phyloP scores from a whole-genome alignment of 2,329 filamentous ascomycete genomes.

The Ilyonectria destructans region DNA sequence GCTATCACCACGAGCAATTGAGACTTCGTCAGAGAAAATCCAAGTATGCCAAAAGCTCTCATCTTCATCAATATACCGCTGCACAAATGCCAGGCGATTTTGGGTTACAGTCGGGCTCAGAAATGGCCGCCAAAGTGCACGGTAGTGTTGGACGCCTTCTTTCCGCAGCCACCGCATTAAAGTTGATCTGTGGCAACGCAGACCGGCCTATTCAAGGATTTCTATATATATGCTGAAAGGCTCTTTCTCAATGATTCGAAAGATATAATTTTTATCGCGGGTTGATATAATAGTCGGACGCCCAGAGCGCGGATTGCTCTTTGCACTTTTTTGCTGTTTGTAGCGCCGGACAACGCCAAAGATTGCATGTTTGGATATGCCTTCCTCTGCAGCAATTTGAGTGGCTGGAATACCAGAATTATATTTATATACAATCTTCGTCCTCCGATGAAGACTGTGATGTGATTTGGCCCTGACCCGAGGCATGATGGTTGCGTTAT shows the following conservation, averaged over 20 bases:
- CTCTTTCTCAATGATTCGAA: neutral
- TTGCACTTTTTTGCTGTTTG: neutral
- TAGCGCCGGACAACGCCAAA: neutral
- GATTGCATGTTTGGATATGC: neutral
- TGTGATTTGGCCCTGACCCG: too few relatives aligned
- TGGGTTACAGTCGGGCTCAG: neutral
- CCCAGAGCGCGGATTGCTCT: neutral
- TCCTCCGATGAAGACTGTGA: neutral
- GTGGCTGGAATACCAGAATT: neutral
- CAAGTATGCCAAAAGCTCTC: neutral
- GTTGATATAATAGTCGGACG: neutral
- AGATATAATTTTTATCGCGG: neutral
- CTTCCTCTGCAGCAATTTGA: neutral
- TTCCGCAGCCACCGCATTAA: neutral
- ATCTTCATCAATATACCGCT: neutral
- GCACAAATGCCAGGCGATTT: neutral
- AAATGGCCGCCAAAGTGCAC: neutral
- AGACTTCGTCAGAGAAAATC: neutral
- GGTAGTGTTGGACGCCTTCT: neutral
- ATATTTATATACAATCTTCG: neutral
- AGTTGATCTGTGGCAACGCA: neutral
- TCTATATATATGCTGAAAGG: neutral
- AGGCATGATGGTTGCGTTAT: too few relatives aligned
- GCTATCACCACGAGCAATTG: conserved; percentile 1
- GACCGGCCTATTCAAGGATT: neutral